phyloP scores from a whole-genome alignment of 139 green algal species.

The Chlamydomonas schloesseri region DNA sequence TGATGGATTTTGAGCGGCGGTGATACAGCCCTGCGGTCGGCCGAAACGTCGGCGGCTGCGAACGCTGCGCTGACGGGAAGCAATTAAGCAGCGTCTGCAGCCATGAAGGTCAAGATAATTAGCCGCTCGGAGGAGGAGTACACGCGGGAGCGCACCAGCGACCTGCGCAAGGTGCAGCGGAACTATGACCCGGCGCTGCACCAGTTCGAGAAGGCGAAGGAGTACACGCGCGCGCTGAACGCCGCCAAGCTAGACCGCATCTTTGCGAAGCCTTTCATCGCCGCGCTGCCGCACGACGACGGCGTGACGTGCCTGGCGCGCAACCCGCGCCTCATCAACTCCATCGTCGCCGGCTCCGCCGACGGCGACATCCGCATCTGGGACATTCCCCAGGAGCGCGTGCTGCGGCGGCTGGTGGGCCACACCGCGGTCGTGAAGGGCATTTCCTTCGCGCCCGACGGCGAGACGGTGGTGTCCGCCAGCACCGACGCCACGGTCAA shows the following conservation, averaged over 20 bases:
- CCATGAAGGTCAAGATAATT: conserved; percentile 96
- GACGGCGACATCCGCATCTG: conserved; percentile 88
- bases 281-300: conserved; percentile 90
- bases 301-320: conserved; percentile 88
- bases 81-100: not conserved
- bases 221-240: conserved; percentile 94
- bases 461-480: conserved; percentile 83
- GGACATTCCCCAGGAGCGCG: conserved; percentile 85
- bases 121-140: conserved; percentile 86
- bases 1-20: too few species aligned
- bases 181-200: conserved; percentile 95
- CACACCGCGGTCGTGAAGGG: conserved; percentile 86
- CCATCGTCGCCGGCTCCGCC: conserved; percentile 76
- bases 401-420: conserved; percentile 79
- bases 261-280: conserved; percentile 98
- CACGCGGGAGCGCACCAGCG: conserved; percentile 83
- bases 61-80: too few species aligned
- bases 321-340: conserved; percentile 85
- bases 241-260: conserved; percentile 94
- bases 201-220: conserved; percentile 92
- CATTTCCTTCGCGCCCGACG: conserved; percentile 83
- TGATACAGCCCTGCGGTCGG: too few species aligned
- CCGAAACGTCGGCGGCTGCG: too few species aligned
- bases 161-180: conserved; percentile 88
- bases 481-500: conserved; percentile 89